A percentile compares a stretch with the other conserved stretches of the same genome.
phyloP scores from a whole-genome alignment of 1,284 basidiomycete genomes.

The Takashimella koratensis region DNA sequence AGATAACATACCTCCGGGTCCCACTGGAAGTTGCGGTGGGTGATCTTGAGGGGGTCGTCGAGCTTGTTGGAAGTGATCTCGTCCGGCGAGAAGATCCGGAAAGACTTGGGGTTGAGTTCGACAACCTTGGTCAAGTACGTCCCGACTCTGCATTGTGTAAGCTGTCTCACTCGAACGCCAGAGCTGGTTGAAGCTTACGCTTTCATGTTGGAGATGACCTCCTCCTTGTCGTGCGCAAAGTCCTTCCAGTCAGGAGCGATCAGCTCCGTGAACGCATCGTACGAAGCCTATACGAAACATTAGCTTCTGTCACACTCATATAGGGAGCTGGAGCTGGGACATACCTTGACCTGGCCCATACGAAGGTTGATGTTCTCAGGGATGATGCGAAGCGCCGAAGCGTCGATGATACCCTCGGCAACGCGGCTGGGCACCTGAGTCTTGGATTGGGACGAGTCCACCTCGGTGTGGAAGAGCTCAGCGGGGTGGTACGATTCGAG shows the following conservation, averaged over 20 bases:
- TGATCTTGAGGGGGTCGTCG: conserved; percentile 63
- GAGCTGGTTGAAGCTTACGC: conserved; percentile 38
- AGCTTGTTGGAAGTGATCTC: conserved; percentile 81
- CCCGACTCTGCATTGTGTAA: conserved; percentile 36
- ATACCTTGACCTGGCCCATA: conserved; percentile 42
- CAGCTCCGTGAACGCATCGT: conserved; percentile 61
- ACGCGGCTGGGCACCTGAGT: conserved; percentile 23
- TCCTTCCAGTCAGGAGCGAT: conserved; percentile 64
- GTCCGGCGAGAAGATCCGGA: conserved; percentile 89
- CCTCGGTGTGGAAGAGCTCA: conserved; percentile 59
- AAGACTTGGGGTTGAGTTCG: conserved; percentile 65
- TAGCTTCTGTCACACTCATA: no score
- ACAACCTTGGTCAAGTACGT: conserved; percentile 52
- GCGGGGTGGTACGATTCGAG: conserved; percentile 61
- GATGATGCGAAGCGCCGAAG: conserved; percentile 39
- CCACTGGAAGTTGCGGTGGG: conserved; percentile 67
- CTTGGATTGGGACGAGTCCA: conserved; percentile 35
- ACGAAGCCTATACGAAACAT: conserved; percentile 58
- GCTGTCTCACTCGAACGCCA: neutral
- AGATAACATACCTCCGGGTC: conserved; percentile 53
- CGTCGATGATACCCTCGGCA: conserved; percentile 35
- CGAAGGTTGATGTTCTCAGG: conserved; percentile 33
- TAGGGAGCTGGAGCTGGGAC: no score
- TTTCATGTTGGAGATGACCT: conserved; percentile 71
- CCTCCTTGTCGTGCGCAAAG: conserved; percentile 56